phyloP scores from a whole-genome alignment of 306 rosid genomes.

The Prunus fruticosa region DNA sequence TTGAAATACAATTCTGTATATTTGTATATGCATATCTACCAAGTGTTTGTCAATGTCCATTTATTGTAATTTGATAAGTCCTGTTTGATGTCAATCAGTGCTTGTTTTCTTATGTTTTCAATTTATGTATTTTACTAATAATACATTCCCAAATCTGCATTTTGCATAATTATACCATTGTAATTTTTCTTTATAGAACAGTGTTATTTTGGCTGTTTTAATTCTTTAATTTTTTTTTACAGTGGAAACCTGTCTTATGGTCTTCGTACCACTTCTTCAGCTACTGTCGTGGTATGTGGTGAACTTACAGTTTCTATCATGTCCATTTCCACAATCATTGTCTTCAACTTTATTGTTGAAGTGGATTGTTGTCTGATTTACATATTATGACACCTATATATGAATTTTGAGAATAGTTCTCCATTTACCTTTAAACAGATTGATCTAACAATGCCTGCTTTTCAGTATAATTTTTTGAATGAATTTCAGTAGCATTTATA shows the following conservation, averaged over 20 bases:
- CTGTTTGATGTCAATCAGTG: neutral
- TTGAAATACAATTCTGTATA: neutral
- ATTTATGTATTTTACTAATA: neutral
- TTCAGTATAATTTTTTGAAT: neutral
- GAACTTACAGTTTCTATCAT: slow-evolving; percentile 14
- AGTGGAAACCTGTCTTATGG: slow-evolving; percentile 85
- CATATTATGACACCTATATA: neutral
- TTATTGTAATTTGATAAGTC: neutral
- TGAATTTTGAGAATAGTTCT: neutral
- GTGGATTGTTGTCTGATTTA: neutral
- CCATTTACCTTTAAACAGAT: neutral
- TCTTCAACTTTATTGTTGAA: neutral
- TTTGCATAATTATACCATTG: too few relatives aligned
- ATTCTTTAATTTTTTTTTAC: slow-evolving; percentile 17
- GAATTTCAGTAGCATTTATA: neutral
- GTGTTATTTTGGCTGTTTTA: neutral
- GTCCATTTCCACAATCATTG: slow-evolving; percentile 6
- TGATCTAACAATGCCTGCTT: neutral
- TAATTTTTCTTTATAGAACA: neutral
- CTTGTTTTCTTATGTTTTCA: neutral
- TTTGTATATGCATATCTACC: neutral
- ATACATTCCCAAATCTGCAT: neutral
- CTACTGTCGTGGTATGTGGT: slow-evolving; percentile 55
- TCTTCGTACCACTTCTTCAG: slow-evolving; percentile 78
- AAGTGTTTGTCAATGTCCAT: neutral